phyloP scores from a whole-genome alignment of 768 basidiomycete genomes.

The Mycena filopes region DNA sequence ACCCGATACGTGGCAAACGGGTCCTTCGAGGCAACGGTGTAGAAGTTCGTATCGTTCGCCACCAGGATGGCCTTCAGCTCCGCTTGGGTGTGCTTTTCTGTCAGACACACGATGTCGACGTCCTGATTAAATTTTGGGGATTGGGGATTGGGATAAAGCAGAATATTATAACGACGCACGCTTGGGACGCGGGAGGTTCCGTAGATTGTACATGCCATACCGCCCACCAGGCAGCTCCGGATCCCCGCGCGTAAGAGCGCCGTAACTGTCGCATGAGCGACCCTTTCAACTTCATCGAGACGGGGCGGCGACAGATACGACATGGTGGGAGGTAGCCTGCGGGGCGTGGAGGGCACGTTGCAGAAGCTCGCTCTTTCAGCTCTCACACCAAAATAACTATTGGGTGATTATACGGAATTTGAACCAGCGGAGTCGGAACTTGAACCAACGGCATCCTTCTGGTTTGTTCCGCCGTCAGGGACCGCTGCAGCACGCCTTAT shows the following conservation, averaged over 20 bases:
- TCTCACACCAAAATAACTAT: conserved; percentile 12
- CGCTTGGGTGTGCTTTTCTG: conserved; percentile 45
- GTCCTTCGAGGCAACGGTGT: conserved; percentile 49
- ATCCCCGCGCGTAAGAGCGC: conserved; percentile 40
- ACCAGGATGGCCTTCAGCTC: conserved; percentile 52
- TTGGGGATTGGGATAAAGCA: conserved; percentile 16
- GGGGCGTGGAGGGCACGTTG: conserved; percentile 24
- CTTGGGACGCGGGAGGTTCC: conserved; percentile 49
- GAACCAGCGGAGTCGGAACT: too few species aligned
- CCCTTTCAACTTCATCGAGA: conserved; percentile 38
- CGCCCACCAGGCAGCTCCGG: conserved; percentile 50
- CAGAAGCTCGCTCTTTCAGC: background rate
- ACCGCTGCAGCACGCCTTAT: too few species aligned
- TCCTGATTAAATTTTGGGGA: conserved; percentile 44
- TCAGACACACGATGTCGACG: conserved; percentile 57
- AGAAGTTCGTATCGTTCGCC: conserved; percentile 45
- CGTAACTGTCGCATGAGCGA: conserved; percentile 39
- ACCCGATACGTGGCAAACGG: conserved; percentile 53
- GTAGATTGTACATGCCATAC: conserved; percentile 51
- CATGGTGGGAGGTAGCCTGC: conserved; percentile 1
- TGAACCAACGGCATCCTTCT: too few species aligned
- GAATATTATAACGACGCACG: conserved; percentile 40
- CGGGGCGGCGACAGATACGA: conserved; percentile 14
- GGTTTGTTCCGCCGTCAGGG: too few species aligned
- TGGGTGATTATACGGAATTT: conserved; percentile 1